Evolutionary conservation across 306 rosid genomes (phyloP).

Genomic region (Argentina anserina): DNA sequence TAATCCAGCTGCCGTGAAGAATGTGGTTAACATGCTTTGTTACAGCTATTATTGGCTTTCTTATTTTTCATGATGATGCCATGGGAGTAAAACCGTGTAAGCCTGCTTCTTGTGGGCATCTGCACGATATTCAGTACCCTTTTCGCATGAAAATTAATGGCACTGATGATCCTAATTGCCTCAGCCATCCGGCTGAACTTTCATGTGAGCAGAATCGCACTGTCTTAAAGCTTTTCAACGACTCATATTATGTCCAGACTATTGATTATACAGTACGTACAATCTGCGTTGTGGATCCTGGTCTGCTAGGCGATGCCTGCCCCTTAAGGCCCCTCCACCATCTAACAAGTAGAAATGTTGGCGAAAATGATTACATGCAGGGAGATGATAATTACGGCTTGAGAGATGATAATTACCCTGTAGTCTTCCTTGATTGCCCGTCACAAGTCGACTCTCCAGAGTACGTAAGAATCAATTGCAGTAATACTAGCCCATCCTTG

Average conservation of each 20-base stretch:
- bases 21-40: neutral
- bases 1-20: neutral
- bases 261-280: neutral
- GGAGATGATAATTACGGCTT: too few species aligned
- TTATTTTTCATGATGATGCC: neutral
- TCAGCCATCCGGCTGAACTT: neutral
- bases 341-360: rapidly evolving
- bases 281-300: constrained; percentile 24
- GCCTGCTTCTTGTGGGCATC: constrained; percentile 20
- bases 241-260: neutral
- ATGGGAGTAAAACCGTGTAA: neutral
- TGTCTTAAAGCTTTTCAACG: neutral
- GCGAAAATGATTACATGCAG: too few species aligned
- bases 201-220: neutral
- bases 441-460: neutral
- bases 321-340: constrained; percentile 5
- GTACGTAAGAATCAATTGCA: neutral
- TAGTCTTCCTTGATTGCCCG: constrained; percentile 1
- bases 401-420: too few species aligned
- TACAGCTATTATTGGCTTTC: neutral
- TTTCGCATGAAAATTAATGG: neutral
- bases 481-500: neutral
- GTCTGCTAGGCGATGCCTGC: neutral
- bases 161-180: neutral
- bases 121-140: neutral